phyloP scores from a whole-genome alignment of 352 stramenopile species.

The Pythium biforme region DNA sequence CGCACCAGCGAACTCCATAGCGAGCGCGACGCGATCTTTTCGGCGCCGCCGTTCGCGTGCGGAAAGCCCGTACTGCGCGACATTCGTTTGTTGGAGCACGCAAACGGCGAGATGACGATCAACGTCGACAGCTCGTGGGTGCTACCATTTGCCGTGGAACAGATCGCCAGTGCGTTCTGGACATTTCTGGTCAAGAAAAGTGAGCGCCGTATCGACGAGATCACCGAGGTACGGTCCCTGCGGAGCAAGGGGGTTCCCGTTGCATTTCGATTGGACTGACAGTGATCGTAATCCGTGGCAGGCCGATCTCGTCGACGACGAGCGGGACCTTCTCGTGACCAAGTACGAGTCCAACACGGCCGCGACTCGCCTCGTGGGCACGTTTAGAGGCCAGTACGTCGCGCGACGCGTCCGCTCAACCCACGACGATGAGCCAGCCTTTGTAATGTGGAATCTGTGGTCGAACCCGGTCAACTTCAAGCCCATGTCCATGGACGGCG shows the following conservation, averaged over 20 bases:
- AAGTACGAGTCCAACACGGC: conserved; percentile 13
- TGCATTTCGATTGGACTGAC: too few relatives aligned
- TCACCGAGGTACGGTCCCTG: not conserved
- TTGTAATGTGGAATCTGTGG: conserved; percentile 11
- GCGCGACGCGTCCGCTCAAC: not conserved
- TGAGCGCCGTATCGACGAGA: not conserved
- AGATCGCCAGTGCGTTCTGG: conserved; percentile 12
- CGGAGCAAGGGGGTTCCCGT: too few relatives aligned
- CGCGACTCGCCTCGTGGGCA: conserved; percentile 10
- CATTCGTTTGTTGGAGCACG: conserved; percentile 16
- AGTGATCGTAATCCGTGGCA: not conserved
- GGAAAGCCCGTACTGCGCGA: conserved; percentile 12
- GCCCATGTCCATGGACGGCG: conserved; percentile 22
- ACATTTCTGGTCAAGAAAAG: conserved; percentile 2
- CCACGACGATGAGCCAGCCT: not conserved
- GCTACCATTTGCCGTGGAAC: conserved; percentile 10
- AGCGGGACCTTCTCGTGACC: not conserved
- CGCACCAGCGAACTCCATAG: not conserved
- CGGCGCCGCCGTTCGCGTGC: not conserved
- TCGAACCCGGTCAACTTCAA: conserved; percentile 17
- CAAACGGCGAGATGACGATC: conserved; percentile 21
- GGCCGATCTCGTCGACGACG: not conserved
- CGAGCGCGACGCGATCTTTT: conserved; percentile 8
- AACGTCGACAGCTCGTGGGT: conserved; percentile 24
- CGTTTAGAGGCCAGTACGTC: conserved; percentile 10